Base-by-base conservation (phyloP, 164 flowering plant species). In the Piper betle region DNA sequence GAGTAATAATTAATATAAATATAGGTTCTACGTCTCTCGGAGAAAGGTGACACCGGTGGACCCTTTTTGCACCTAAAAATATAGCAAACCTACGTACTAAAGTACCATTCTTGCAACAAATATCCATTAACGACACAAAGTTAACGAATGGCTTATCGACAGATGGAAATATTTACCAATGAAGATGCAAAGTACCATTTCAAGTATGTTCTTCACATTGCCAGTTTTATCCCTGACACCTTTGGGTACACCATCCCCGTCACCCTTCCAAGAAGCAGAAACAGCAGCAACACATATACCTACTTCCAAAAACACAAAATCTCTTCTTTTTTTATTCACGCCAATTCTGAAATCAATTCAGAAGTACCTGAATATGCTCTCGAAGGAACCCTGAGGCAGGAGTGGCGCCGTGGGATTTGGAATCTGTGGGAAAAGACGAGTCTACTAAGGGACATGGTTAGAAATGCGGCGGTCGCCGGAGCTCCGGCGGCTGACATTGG, bases 11-110 rank as follows among this genome's bases (percentile, higher is more conserved):
- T n/a, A n/a, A n/a, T n/a, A n/a, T n/a, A n/a, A n/a, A n/a, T n/a
- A n/a, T n/a, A n/a, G n/a, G n/a, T n/a, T n/a, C n/a, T n/a, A n/a
- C n/a, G n/a, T n/a, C n/a, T n/a, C 94, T 94, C 74, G 89, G 76
- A 48, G 91, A 86, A 66, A 93, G 77, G 58, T 94, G 85, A 68
- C 94, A 86, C 16, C 96, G 91, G 73, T 93, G n/a, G n/a, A n/a
- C 98, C 68, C 84, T 96, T 93, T 89, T 75, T 12, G 94, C 91
- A 66, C n/a, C n/a, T n/a, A n/a, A n/a, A n/a, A n/a, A n/a, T n/a
- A n/a, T n/a, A n/a, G n/a, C n/a, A n/a, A n/a, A n/a, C n/a, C n/a
- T n/a, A n/a, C n/a, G n/a, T n/a, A n/a, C n/a, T n/a, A n/a, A n/a
- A n/a, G n/a, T n/a, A n/a, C n/a, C 43, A 41, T 41, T 41, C 4